These are phyloP conservation scores for Podochytrium sp. DNA, from an alignment of 192 early-diverging fungal species.

Conservation along the genomic window DNA sequence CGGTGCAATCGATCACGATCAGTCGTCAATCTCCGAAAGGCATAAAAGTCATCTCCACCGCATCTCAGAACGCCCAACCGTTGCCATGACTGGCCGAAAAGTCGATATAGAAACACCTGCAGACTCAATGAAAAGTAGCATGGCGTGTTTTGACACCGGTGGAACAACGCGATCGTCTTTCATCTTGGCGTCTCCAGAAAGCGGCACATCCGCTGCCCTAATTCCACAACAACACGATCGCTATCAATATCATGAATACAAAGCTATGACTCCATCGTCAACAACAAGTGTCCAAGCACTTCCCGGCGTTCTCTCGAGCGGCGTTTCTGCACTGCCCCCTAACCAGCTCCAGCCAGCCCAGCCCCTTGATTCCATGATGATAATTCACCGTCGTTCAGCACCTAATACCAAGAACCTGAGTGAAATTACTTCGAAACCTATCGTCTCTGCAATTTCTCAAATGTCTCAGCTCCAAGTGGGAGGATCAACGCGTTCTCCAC, in stretches of 20 bases:
- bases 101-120: constrained; percentile 21
- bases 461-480: not conserved
- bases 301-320: not conserved
- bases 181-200: not conserved
- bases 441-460: not conserved
- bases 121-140: constrained; percentile 6
- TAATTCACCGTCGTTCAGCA: not conserved
- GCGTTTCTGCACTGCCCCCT: not conserved
- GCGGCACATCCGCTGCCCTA: not conserved
- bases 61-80: constrained; percentile 17
- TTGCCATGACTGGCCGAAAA: constrained; percentile 2
- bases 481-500: not conserved
- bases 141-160: constrained; percentile 2
- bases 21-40: not conserved
- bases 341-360: no score
- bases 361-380: no score
- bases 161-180: not conserved
- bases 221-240: not conserved
- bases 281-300: not conserved
- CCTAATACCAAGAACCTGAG: not conserved
- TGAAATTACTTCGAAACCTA: not conserved
- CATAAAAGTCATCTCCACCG: not conserved
- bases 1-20: not conserved
- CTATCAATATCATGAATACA: constrained; percentile 13
- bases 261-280: not conserved